Evolutionary conservation across 202 grass and related monocot species (phyloP).

Genomic region (Hordeum pubiflorum): DNA sequence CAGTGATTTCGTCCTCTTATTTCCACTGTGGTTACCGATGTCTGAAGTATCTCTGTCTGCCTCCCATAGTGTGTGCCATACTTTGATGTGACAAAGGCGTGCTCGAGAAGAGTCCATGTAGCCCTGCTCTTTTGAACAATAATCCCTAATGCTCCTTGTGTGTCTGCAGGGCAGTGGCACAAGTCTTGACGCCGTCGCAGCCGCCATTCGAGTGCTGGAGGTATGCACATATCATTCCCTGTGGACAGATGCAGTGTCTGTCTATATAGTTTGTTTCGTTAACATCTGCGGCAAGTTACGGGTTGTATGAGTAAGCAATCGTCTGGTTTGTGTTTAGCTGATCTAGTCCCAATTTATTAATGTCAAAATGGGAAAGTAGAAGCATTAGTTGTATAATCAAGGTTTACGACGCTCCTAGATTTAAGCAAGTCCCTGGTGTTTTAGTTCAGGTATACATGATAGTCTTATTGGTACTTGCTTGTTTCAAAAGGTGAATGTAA

Average conservation of each 20-base stretch:
- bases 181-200: constrained; percentile 70
- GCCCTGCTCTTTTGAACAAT: not conserved
- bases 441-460: not conserved
- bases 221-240: constrained; percentile 22
- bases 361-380: not conserved
- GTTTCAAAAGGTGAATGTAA: constrained; percentile 7
- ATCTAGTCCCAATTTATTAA: not conserved
- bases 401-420: constrained; percentile 1
- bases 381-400: not conserved
- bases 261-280: not conserved
- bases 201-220: constrained; percentile 82
- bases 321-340: not conserved
- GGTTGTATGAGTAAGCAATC: not conserved
- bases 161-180: constrained; percentile 47
- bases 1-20: not conserved
- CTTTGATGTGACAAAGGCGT: not conserved
- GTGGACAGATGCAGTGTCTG: not conserved
- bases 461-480: not conserved
- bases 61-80: not conserved
- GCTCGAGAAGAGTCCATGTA: not conserved
- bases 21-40: not conserved
- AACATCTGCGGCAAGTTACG: not conserved
- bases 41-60: not conserved
- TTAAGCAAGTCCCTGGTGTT: not conserved
- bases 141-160: constrained; percentile 23